Evolutionary conservation across 2,329 filamentous ascomycete genomes (phyloP).

Genomic region (Trichoderma gracile): DNA sequence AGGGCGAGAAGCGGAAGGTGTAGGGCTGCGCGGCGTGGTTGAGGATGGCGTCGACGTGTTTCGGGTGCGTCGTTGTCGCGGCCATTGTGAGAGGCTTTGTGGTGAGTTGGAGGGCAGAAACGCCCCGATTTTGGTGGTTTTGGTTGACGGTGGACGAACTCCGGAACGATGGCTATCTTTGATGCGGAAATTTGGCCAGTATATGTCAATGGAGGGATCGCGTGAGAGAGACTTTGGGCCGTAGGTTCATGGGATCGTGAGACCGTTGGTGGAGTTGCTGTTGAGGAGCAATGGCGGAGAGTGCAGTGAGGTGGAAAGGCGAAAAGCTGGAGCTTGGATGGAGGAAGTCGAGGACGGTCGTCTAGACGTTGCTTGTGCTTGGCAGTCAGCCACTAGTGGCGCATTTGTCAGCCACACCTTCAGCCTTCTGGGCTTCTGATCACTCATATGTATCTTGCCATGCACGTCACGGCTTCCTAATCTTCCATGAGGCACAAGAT

Average conservation of each 20-base stretch:
- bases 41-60: slow-evolving; percentile 52
- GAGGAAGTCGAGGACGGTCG: neutral
- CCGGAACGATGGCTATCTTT: neutral
- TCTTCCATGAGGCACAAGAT: neutral
- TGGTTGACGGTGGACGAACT: neutral
- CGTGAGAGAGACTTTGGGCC: too few species aligned
- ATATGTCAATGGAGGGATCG: too few species aligned
- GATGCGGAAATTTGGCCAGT: neutral
- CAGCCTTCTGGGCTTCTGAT: neutral
- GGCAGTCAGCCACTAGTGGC: slow-evolving; percentile 20
- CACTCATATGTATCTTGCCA: too few species aligned
- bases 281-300: neutral
- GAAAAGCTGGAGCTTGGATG: slow-evolving; percentile 14
- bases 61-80: slow-evolving; percentile 30
- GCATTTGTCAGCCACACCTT: slow-evolving; percentile 27
- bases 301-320: neutral
- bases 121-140: neutral
- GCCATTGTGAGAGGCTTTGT: slow-evolving; percentile 34
- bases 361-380: neutral
- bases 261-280: neutral
- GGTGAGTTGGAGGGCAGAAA: neutral
- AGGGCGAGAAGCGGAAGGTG: slow-evolving; percentile 82
- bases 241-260: neutral
- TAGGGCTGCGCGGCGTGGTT: slow-evolving; percentile 58
- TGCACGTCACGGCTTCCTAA: neutral